These are phyloP conservation scores for Calendula officinalis DNA, from an alignment of 129 eudicot genomes.

Conservation along the genomic window DNA sequence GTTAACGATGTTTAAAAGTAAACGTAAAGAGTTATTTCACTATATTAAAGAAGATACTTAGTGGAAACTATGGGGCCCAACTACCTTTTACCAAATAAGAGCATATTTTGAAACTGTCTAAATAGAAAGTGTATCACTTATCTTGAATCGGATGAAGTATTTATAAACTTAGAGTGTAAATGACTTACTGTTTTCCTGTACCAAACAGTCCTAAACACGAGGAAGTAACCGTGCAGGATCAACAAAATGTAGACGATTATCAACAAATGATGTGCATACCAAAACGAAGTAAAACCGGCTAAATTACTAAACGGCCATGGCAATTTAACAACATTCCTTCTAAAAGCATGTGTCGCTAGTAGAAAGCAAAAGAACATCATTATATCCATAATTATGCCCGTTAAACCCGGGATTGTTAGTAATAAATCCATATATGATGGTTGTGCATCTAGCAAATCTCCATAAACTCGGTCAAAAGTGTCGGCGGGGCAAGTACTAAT, in stretches of 20 bases:
- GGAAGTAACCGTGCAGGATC: conserved; percentile 77
- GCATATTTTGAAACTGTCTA: too few relatives aligned
- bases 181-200: conserved; percentile 68
- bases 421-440: conserved; percentile 61
- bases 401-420: conserved; percentile 47
- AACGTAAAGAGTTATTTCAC: too few relatives aligned
- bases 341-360: conserved; percentile 78
- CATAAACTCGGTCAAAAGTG: conserved; percentile 46
- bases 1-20: too few relatives aligned
- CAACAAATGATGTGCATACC: conserved; percentile 97
- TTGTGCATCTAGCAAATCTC: conserved; percentile 45
- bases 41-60: too few relatives aligned
- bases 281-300: conserved; percentile 94
- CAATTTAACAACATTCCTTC: conserved; percentile 79
- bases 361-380: conserved; percentile 74
- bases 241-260: conserved; percentile 63
- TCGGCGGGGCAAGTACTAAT: conserved; percentile 35
- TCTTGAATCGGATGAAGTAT: too few relatives aligned
- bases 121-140: too few relatives aligned
- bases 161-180: not conserved
- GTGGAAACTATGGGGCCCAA: too few relatives aligned
- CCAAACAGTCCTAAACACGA: conserved; percentile 58
- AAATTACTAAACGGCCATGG: conserved; percentile 58
- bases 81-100: too few relatives aligned
- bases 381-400: conserved; percentile 65